These are phyloP conservation scores for Rhynchospora tenuis DNA, from an alignment of 176 grass and related monocot genomes.

Conservation along the genomic window DNA sequence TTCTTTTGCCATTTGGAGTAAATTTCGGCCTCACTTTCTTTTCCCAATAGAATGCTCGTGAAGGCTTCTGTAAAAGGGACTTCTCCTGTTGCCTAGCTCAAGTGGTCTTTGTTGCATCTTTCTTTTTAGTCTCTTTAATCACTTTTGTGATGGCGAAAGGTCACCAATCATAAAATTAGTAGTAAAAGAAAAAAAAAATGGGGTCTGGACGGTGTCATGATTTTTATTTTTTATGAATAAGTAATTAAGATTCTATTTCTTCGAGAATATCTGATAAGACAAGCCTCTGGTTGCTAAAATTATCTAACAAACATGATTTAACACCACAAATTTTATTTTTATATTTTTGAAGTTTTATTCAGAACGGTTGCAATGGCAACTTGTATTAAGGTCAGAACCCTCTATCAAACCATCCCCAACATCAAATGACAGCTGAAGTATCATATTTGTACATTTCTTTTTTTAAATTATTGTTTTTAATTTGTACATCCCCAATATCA, in stretches of 20 bases:
- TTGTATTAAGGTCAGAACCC: not conserved
- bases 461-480: too few relatives aligned
- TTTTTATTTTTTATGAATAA: not conserved
- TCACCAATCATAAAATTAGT: constrained; percentile 1
- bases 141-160: constrained; percentile 15
- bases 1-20: constrained; percentile 3
- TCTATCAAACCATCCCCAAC: not conserved
- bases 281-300: not conserved
- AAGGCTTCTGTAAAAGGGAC: constrained; percentile 10
- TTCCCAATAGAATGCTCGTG: constrained; percentile 20
- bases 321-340: not conserved
- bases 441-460: too few relatives aligned
- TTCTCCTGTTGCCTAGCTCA: not conserved
- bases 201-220: not conserved
- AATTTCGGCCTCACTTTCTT: not conserved
- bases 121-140: not conserved
- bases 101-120: not conserved
- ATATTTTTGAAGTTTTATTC: not conserved
- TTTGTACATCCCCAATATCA: too few relatives aligned
- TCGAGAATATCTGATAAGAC: not conserved
- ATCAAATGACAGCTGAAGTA: not conserved
- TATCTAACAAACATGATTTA: not conserved
- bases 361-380: not conserved
- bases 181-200: not conserved
- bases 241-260: not conserved